Evolutionary conservation across 2,329 filamentous ascomycete genomes (phyloP).

Genomic region (Trichophyton mentagrophytes): DNA sequence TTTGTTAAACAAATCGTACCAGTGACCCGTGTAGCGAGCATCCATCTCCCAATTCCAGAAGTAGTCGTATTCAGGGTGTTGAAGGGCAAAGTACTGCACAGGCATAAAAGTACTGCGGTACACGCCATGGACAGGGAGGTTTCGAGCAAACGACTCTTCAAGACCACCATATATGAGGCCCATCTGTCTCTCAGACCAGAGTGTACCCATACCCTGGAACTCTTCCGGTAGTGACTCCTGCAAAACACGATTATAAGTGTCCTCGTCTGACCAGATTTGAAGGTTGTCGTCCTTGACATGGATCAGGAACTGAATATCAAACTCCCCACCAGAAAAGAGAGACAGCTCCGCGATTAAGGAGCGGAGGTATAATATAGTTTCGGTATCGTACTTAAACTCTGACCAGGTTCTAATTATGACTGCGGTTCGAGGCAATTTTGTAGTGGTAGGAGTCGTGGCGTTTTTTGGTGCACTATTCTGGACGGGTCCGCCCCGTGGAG

Average conservation of each 20-base stretch:
- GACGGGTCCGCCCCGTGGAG: neutral
- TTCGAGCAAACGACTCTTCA: slow-evolving; percentile 58
- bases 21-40: slow-evolving; percentile 77
- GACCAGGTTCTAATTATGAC: slow-evolving; percentile 70
- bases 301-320: slow-evolving; percentile 68
- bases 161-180: slow-evolving; percentile 76
- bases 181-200: slow-evolving; percentile 96
- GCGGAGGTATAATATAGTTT: slow-evolving; percentile 68
- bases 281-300: slow-evolving; percentile 70
- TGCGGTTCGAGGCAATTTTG: slow-evolving; percentile 47
- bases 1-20: slow-evolving; percentile 60
- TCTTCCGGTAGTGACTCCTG: slow-evolving; percentile 59
- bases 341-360: slow-evolving; percentile 68
- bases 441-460: slow-evolving; percentile 6
- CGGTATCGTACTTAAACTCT: slow-evolving; percentile 64
- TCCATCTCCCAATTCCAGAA: slow-evolving; percentile 98
- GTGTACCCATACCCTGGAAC: slow-evolving; percentile 73
- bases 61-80: slow-evolving; percentile 78
- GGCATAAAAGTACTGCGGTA: slow-evolving; percentile 92
- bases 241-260: slow-evolving; percentile 61
- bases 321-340: slow-evolving; percentile 67
- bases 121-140: slow-evolving; percentile 74
- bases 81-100: slow-evolving; percentile 81
- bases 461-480: slow-evolving; percentile 10
- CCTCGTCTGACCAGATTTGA: slow-evolving; percentile 69